Evolutionary conservation across 495 filamentous ascomycete genomes (phyloP), one percentile per base, ranked within the genome.

Genomic region (Glarea lozoyensis): DNA sequence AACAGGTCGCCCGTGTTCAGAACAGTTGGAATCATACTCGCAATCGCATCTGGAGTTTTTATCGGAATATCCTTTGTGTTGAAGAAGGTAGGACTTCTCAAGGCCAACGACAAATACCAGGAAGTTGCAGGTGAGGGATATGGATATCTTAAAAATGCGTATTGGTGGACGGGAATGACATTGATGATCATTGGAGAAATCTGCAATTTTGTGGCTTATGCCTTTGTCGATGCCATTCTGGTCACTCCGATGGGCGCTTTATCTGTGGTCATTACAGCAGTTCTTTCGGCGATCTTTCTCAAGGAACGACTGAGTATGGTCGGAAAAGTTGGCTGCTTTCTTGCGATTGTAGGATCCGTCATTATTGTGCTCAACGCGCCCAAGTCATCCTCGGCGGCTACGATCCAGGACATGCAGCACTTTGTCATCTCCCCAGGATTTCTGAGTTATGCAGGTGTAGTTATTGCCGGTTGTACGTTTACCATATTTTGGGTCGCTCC

Each of bases 131-230:
- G 92, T 37, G 90, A 97, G 60, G 92, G 92, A 23, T 98, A 98
- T 59, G 93, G 92, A 46, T 98, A 98, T 60, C 76, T 98, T 53
- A 95, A 93, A 72, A 98, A 98, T 58, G 65, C 70, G 15, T 96
- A 73, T 67, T 98, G 92, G 92, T 98, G 92, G 92, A 60, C 65
- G 17, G 92, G 92, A 49, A 98, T 98, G 93, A 88, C 75, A 15
- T 68, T 98, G 57, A 98, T 98, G 92, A 93, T 97, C 50, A 55
- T 97, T 31, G 92, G 92, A 37, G 92, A 98, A 64, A 78, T 92
- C 24, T 94, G 90, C 76, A 98, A 98, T 63, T 96, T 98, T 56
- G 88, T 85, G 43, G 93, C 92, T 17, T 98, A 98, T 58, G 86
- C 87, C 34, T 97, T 98, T 57, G 89, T 92, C 53, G 92, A 98